A percentile compares a stretch with the other conserved stretches of the same genome.
phyloP scores from a whole-genome alignment of 371 early-diverging fungal species.

The Circinella umbellata region DNA sequence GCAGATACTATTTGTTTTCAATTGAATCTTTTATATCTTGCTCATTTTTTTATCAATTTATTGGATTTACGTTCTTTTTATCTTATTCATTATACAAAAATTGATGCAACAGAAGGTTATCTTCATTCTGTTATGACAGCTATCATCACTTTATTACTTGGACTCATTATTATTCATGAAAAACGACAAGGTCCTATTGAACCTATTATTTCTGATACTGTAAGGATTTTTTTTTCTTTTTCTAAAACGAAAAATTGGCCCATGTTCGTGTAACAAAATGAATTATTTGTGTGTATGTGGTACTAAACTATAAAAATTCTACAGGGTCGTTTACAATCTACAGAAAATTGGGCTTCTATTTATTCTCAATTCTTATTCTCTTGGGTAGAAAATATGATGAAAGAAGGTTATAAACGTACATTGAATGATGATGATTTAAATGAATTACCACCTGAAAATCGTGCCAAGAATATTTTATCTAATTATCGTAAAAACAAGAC shows the following conservation, averaged over 20 bases:
- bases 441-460: slow-evolving; percentile 43
- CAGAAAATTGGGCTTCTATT: slow-evolving; percentile 56
- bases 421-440: slow-evolving; percentile 57
- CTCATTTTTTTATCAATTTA: slow-evolving; percentile 26
- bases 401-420: slow-evolving; percentile 51
- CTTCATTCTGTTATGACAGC: slow-evolving; percentile 21
- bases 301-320: background rate
- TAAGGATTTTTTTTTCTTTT: slow-evolving; percentile 1
- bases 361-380: slow-evolving; percentile 58
- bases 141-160: slow-evolving; percentile 19
- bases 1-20: slow-evolving; percentile 34
- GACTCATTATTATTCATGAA: slow-evolving; percentile 36
- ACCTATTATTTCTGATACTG: slow-evolving; percentile 37
- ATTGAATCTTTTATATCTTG: slow-evolving; percentile 34
- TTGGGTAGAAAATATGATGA: slow-evolving; percentile 60
- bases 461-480: slow-evolving; percentile 33
- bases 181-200: slow-evolving; percentile 31
- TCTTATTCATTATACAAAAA: slow-evolving; percentile 23
- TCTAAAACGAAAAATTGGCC: no score
- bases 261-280: no score
- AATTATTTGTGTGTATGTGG: no score
- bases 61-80: slow-evolving; percentile 43
- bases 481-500: slow-evolving; percentile 21
- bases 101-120: slow-evolving; percentile 28
- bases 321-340: slow-evolving; percentile 50